These are phyloP conservation scores for Phycomyces blakesleeanus DNA, from an alignment of 192 early-diverging fungal genomes.

Conservation along the genomic window DNA sequence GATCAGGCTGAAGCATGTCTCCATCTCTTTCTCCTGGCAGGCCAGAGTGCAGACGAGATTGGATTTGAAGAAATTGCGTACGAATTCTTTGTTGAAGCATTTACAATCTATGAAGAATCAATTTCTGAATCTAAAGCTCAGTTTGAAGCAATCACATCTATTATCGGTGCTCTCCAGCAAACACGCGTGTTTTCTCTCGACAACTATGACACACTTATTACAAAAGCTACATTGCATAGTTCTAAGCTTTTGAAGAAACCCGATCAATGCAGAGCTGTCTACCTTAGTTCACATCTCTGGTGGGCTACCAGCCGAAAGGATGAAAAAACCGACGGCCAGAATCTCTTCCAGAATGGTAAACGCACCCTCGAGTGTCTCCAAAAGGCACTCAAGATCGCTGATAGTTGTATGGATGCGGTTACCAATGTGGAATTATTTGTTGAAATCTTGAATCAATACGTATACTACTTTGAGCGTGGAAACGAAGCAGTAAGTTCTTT, in stretches of 20 bases:
- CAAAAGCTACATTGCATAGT: constrained; percentile 85
- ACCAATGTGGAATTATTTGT: constrained; percentile 91
- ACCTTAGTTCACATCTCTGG: constrained; percentile 84
- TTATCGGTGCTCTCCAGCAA: constrained; percentile 77
- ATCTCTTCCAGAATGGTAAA: constrained; percentile 77
- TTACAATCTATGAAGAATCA: constrained; percentile 94
- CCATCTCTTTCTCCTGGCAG: constrained; percentile 80
- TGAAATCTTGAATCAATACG: constrained; percentile 88
- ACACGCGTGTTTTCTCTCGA: constrained; percentile 76
- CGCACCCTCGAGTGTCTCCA: constrained; percentile 89
- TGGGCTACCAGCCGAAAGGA: constrained; percentile 61
- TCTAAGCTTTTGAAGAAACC: constrained; percentile 90
- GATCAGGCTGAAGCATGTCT: constrained; percentile 54
- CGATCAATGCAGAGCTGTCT: constrained; percentile 88
- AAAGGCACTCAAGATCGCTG: constrained; percentile 93
- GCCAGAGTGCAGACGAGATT: constrained; percentile 79
- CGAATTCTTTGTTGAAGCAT: constrained; percentile 95
- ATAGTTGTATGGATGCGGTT: constrained; percentile 84
- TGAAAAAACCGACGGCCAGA: constrained; percentile 31
- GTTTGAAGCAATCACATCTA: constrained; percentile 78
- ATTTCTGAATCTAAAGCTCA: constrained; percentile 90
- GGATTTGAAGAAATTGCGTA: constrained; percentile 89
- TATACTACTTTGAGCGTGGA: constrained; percentile 90
- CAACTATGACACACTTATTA: constrained; percentile 91
- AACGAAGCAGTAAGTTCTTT: constrained; percentile 71